A percentile compares a stretch with the other conserved stretches of the same genome.
phyloP scores from a whole-genome alignment of 768 basidiomycete genomes.

The Dioszegia hungarica region DNA sequence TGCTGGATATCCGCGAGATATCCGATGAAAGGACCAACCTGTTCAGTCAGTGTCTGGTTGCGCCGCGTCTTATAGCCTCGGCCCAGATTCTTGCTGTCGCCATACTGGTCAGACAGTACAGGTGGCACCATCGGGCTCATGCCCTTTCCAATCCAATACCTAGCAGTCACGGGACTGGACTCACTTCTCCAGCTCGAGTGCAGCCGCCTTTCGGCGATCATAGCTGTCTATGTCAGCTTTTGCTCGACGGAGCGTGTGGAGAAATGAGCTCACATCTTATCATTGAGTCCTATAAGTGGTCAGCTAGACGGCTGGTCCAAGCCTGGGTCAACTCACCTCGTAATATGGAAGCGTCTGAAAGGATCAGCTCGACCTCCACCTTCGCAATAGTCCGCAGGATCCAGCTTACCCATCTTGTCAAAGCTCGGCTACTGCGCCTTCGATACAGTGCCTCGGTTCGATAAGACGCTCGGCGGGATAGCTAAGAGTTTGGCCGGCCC shows the following conservation, averaged over 20 bases:
- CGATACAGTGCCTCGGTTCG: too few species aligned
- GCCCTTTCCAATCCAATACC: too few species aligned
- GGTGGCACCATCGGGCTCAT: too few species aligned
- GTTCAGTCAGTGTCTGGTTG: not conserved
- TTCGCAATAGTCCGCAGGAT: too few species aligned
- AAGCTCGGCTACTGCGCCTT: too few species aligned
- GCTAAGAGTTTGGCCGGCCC: too few species aligned
- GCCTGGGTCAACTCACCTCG: slow-evolving; percentile 18
- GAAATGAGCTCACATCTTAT: slow-evolving; percentile 36
- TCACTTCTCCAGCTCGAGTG: slow-evolving; percentile 91
- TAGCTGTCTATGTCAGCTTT: slow-evolving; percentile 55
- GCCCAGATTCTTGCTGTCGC: too few species aligned
- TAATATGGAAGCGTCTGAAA: slow-evolving; percentile 31
- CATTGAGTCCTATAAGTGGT: slow-evolving; percentile 40
- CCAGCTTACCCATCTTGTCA: not conserved
- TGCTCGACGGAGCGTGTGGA: not conserved
- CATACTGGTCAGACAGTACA: too few species aligned
- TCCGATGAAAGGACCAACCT: slow-evolving; percentile 70
- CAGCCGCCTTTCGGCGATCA: slow-evolving; percentile 92
- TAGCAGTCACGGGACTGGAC: slow-evolving; percentile 16
- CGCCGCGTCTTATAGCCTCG: too few species aligned
- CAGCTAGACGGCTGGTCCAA: not conserved
- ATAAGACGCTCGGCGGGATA: too few species aligned
- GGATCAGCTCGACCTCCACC: not conserved
- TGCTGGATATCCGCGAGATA: slow-evolving; percentile 70